Evolutionary conservation across 1,139 yeast species (phyloP).

Genomic region (Geotrichum phurueaensis): DNA sequence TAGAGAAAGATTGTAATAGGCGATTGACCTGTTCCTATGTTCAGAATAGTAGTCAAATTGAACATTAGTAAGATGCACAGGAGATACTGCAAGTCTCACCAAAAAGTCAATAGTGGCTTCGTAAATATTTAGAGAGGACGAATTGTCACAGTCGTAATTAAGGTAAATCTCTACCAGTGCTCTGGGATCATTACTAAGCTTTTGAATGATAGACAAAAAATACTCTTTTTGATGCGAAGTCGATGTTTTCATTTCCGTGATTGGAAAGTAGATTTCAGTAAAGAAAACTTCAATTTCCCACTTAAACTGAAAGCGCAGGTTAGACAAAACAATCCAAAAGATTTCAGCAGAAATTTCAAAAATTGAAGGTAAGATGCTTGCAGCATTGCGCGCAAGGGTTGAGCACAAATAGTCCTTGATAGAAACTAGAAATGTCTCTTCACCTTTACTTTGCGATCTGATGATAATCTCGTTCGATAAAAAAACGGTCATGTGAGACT

Average conservation of each 20-base stretch:
- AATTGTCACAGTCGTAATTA: conserved; percentile 86
- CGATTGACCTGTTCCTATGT: conserved; percentile 52
- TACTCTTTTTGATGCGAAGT: conserved; percentile 90
- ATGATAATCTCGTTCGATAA: conserved; percentile 59
- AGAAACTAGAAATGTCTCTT: conserved; percentile 65
- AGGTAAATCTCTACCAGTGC: conserved; percentile 87
- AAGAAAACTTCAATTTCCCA: conserved; percentile 89
- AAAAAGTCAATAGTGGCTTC: conserved; percentile 75
- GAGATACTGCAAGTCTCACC: conserved; percentile 63
- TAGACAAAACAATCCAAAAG: conserved; percentile 81
- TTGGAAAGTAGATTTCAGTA: conserved; percentile 90
- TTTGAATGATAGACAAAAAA: conserved; percentile 67
- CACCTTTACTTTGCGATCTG: conserved; percentile 53
- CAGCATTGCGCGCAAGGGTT: conserved; percentile 83
- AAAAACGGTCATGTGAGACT: conserved; percentile 80
- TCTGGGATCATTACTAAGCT: conserved; percentile 82
- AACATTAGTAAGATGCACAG: conserved; percentile 64
- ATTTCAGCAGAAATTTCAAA: conserved; percentile 89
- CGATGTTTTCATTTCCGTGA: conserved; percentile 84
- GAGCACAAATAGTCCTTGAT: conserved; percentile 79
- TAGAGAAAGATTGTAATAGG: conserved; percentile 67
- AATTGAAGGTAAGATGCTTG: conserved; percentile 85
- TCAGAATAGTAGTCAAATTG: conserved; percentile 66
- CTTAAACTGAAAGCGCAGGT: conserved; percentile 80
- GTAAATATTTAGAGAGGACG: conserved; percentile 74